phyloP scores from a whole-genome alignment of 2,329 filamentous ascomycete genomes.

The Paraphoma sp. region DNA sequence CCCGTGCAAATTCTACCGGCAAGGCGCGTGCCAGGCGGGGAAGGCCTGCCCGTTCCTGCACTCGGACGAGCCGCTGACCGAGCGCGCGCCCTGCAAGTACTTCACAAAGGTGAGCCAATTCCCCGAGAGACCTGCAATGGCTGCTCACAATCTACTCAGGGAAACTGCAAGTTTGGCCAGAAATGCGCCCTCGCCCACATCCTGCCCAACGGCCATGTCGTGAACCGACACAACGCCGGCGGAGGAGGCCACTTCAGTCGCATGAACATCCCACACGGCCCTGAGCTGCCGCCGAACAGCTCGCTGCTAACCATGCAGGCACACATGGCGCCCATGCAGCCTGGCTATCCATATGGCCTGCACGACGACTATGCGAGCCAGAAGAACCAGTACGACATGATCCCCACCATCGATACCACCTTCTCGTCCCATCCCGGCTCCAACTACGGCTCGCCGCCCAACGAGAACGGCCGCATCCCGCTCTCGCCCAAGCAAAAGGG shows the following conservation, averaged over 20 bases:
- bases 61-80: slow-evolving; percentile 81
- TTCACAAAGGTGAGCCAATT: slow-evolving; percentile 82
- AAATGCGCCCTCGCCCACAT: slow-evolving; percentile 98
- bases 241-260: slow-evolving; percentile 68
- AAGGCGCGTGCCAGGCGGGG: slow-evolving; percentile 94
- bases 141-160: slow-evolving; percentile 59
- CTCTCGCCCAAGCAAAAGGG: slow-evolving; percentile 76
- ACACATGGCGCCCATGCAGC: slow-evolving; percentile 48
- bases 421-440: slow-evolving; percentile 65
- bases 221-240: slow-evolving; percentile 70
- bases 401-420: slow-evolving; percentile 64
- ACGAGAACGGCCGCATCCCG: slow-evolving; percentile 70
- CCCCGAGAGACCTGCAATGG: not conserved
- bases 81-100: slow-evolving; percentile 94
- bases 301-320: slow-evolving; percentile 70
- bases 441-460: slow-evolving; percentile 83
- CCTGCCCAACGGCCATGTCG: slow-evolving; percentile 87
- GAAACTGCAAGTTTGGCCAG: slow-evolving; percentile 98
- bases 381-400: slow-evolving; percentile 54
- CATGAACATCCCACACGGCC: slow-evolving; percentile 69
- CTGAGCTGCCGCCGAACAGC: slow-evolving; percentile 76
- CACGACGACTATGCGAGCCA: slow-evolving; percentile 49
- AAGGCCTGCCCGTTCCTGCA: slow-evolving; percentile 96
- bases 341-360: slow-evolving; percentile 50
- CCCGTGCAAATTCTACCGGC: slow-evolving; percentile 98